A percentile compares a stretch with the other conserved stretches of the same genome.
phyloP scores from a whole-genome alignment of 345 rosid genomes.

The Alliaria petiolata region DNA sequence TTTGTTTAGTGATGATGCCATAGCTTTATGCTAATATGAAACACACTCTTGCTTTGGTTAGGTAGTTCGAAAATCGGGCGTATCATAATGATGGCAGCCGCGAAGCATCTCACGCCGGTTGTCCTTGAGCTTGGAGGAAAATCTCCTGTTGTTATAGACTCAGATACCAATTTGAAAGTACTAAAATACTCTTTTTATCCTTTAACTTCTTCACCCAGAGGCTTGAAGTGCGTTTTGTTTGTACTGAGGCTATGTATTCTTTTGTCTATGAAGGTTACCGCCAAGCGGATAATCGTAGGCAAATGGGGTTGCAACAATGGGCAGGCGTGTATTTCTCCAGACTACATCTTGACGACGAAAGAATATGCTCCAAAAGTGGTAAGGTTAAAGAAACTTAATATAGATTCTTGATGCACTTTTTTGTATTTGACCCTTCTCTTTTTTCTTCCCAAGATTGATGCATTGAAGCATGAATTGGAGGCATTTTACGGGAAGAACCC shows the following conservation, averaged over 20 bases:
- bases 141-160: constrained; percentile 80
- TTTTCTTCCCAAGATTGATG: constrained; percentile 50
- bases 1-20: background rate
- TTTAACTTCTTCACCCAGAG: background rate
- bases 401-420: constrained; percentile 3
- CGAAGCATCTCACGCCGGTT: constrained; percentile 94
- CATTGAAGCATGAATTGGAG: constrained; percentile 58
- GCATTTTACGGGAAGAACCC: constrained; percentile 72
- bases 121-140: constrained; percentile 95
- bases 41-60: constrained; percentile 30
- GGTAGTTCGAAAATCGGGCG: constrained; percentile 78
- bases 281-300: constrained; percentile 74
- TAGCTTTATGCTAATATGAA: background rate
- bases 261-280: constrained; percentile 54
- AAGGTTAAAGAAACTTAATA: constrained; percentile 27
- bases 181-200: background rate
- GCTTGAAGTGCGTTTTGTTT: background rate
- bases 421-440: constrained; percentile 7
- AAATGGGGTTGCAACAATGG: constrained; percentile 96
- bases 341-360: constrained; percentile 74
- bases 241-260: constrained; percentile 3
- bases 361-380: constrained; percentile 72
- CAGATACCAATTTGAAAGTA: constrained; percentile 65
- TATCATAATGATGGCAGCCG: constrained; percentile 91
- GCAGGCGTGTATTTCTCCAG: constrained; percentile 90